phyloP scores from a whole-genome alignment of 768 basidiomycete genomes.

The Trametes villosa region DNA sequence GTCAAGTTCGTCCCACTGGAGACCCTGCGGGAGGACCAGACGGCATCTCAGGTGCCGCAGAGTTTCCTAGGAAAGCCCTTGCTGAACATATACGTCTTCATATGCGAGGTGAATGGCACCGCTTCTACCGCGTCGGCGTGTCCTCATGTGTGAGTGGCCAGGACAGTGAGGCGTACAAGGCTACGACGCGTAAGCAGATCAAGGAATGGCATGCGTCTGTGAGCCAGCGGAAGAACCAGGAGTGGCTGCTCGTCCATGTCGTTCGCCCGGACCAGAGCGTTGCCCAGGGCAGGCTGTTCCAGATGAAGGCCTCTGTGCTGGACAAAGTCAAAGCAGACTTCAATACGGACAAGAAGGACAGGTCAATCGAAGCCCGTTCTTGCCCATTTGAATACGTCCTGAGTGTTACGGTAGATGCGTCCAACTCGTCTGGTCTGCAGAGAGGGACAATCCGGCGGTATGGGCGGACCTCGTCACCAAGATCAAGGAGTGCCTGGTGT shows the following conservation, averaged over 20 bases:
- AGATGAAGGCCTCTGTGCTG: constrained; percentile 81
- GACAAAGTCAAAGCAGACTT: constrained; percentile 94
- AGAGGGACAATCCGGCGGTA: constrained; percentile 71
- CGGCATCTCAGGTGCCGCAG: constrained; percentile 70
- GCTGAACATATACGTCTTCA: constrained; percentile 82
- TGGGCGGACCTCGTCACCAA: constrained; percentile 91
- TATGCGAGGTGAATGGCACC: constrained; percentile 74
- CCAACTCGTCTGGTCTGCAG: constrained; percentile 77
- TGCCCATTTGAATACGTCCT: constrained; percentile 4
- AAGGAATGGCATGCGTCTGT: constrained; percentile 87
- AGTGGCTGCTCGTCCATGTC: constrained; percentile 92
- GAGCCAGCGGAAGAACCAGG: constrained; percentile 76
- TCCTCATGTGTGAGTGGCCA: constrained; percentile 28
- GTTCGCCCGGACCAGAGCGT: constrained; percentile 71
- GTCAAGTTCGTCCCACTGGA: constrained; percentile 74
- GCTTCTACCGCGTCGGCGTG: not conserved
- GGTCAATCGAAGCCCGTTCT: constrained; percentile 46
- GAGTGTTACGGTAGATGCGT: constrained; percentile 60
- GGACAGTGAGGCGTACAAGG: constrained; percentile 79
- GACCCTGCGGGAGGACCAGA: constrained; percentile 67
- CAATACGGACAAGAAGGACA: constrained; percentile 85
- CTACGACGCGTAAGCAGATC: constrained; percentile 79
- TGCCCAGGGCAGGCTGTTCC: constrained; percentile 71
- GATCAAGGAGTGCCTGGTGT: constrained; percentile 87
- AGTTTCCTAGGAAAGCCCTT: constrained; percentile 86